A percentile compares a stretch with the other conserved stretches of the same genome.
These are phyloP conservation scores for Luzula sylvatica DNA, from an alignment of 176 grass and related monocot species.

Conservation along the genomic window DNA sequence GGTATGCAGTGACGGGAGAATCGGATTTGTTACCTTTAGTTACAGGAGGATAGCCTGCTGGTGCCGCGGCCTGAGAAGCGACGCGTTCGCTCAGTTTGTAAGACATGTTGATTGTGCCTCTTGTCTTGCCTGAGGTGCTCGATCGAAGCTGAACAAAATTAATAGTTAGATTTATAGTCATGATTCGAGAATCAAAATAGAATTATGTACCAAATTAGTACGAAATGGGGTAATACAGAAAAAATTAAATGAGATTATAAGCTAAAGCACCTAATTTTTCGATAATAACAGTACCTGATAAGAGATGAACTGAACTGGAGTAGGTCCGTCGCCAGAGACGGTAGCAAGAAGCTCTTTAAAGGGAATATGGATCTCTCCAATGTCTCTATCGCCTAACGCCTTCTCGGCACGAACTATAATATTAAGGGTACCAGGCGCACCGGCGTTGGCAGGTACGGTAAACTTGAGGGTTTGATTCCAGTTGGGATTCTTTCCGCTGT, in stretches of 20 bases:
- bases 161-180: background rate
- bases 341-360: conserved; percentile 47
- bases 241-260: too few relatives aligned
- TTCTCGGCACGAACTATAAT: conserved; percentile 59
- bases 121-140: conserved; percentile 46
- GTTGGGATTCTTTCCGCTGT: conserved; percentile 23
- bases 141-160: conserved; percentile 21
- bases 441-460: conserved; percentile 22
- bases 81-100: conserved; percentile 59
- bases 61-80: background rate
- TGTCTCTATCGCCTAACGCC: conserved; percentile 53
- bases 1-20: background rate
- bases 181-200: too few relatives aligned
- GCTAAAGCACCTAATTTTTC: too few relatives aligned
- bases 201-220: too few relatives aligned
- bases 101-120: conserved; percentile 75
- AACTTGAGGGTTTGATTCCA: conserved; percentile 33
- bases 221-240: too few relatives aligned
- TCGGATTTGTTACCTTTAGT: background rate
- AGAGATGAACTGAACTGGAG: conserved; percentile 36
- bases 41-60: background rate
- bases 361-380: conserved; percentile 73
- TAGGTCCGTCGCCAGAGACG: conserved; percentile 23
- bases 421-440: conserved; percentile 18
- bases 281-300: conserved; percentile 42